Evolutionary conservation across 2,329 filamentous ascomycete genomes (phyloP).

Genomic region (Colletotrichum godetiae): DNA sequence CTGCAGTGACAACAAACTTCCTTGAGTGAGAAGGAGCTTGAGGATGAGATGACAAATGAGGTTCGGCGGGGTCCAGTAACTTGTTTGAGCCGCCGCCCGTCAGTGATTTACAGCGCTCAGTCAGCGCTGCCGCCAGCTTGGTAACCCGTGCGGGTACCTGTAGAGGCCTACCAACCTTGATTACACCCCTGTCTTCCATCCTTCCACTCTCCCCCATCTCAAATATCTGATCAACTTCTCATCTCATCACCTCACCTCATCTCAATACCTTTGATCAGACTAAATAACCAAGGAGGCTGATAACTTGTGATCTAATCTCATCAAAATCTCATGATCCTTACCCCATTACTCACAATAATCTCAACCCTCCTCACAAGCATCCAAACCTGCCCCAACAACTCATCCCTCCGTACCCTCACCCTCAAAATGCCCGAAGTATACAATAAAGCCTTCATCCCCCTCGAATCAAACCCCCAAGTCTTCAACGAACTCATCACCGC

Average conservation of each 20-base stretch:
- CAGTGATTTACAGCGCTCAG: conserved; percentile 13
- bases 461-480: conserved; percentile 69
- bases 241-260: not conserved
- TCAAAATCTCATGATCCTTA: not conserved
- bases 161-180: not conserved
- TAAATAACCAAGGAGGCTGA: too few species aligned
- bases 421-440: conserved; percentile 26
- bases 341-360: not conserved
- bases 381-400: not conserved
- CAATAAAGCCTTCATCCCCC: conserved; percentile 44
- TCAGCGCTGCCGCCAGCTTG: conserved; percentile 5
- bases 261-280: too few species aligned
- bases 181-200: not conserved
- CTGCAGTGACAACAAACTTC: not conserved
- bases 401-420: too few species aligned
- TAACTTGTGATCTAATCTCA: not conserved
- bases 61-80: not conserved
- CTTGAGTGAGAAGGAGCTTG: not conserved
- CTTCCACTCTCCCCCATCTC: not conserved
- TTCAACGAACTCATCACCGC: conserved; percentile 73
- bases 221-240: too few species aligned
- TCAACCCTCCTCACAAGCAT: too few species aligned
- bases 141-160: not conserved
- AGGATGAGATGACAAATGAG: not conserved
- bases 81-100: too few species aligned